These are phyloP conservation scores for Fusarium sp. DNA, from an alignment of 2,329 filamentous ascomycete species.

Conservation along the genomic window DNA sequence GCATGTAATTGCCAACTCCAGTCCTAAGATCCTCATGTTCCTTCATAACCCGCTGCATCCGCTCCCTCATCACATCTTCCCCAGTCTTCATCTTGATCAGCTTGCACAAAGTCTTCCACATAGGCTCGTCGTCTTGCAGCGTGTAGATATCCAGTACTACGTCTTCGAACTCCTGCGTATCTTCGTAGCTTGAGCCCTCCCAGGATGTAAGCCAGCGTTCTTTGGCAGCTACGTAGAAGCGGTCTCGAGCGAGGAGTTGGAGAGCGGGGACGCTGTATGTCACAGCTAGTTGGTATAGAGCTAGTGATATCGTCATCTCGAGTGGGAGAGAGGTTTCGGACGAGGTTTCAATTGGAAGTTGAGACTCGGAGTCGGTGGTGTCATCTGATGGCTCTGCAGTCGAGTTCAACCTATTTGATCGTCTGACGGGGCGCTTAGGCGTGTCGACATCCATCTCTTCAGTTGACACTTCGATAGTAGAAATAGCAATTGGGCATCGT, in stretches of 20 bases:
- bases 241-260: conserved; percentile 47
- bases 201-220: conserved; percentile 3
- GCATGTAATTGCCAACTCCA: conserved; percentile 18
- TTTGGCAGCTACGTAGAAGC: conserved; percentile 47
- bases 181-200: conserved; percentile 4
- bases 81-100: conserved; percentile 23
- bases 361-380: not conserved
- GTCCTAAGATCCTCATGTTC: conserved; percentile 23
- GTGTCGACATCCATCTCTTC: not conserved
- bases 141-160: conserved; percentile 25
- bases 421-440: conserved; percentile 2
- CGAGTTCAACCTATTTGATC: conserved; percentile 20
- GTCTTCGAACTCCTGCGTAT: conserved; percentile 22
- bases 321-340: not conserved
- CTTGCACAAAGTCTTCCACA: conserved; percentile 32
- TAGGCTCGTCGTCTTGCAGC: conserved; percentile 1
- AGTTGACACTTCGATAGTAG: not conserved
- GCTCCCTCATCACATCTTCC: conserved; percentile 7
- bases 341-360: too few relatives aligned
- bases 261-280: conserved; percentile 53
- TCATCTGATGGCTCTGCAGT: not conserved
- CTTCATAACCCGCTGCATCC: conserved; percentile 15
- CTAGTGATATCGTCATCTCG: conserved; percentile 37
- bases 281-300: conserved; percentile 53
- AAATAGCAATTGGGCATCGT: not conserved